phyloP scores from a whole-genome alignment of 2,329 filamentous ascomycete species.

The Colletotrichum abscissum region DNA sequence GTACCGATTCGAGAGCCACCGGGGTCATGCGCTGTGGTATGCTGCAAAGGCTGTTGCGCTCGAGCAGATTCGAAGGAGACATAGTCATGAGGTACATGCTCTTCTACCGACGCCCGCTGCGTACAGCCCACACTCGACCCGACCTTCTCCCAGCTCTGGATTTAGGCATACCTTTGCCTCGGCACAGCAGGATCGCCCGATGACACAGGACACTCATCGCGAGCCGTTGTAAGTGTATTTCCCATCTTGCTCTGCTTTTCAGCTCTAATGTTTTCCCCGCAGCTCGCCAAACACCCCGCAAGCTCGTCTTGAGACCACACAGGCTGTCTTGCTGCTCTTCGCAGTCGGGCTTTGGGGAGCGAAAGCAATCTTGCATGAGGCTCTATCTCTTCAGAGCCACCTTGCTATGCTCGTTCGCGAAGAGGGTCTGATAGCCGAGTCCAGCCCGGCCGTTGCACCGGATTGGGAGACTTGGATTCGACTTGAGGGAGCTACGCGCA shows the following conservation, averaged over 20 bases:
- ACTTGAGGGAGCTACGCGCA: constrained; percentile 66
- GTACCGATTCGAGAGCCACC: constrained; percentile 71
- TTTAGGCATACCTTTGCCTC: constrained; percentile 70
- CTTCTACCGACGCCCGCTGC: constrained; percentile 67
- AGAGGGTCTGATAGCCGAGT: constrained; percentile 63
- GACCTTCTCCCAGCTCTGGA: constrained; percentile 67
- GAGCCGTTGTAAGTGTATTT: constrained; percentile 65
- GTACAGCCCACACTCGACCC: constrained; percentile 70
- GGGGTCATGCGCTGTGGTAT: constrained; percentile 71
- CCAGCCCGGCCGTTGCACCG: constrained; percentile 54
- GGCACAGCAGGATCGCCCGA: constrained; percentile 66
- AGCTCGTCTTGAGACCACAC: constrained; percentile 72
- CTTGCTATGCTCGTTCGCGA: constrained; percentile 69
- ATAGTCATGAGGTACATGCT: constrained; percentile 67
- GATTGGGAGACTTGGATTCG: constrained; percentile 72
- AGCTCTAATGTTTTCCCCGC: neutral
- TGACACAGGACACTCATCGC: constrained; percentile 68
- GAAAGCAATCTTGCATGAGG: constrained; percentile 69
- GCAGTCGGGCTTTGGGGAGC: constrained; percentile 71
- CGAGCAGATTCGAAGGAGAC: constrained; percentile 68
- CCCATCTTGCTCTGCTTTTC: neutral
- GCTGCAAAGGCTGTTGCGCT: constrained; percentile 67
- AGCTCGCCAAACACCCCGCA: constrained; percentile 70
- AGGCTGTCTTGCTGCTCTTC: constrained; percentile 71
- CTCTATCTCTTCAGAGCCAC: constrained; percentile 68